Conservation (phyloP, 805 yeast genomes). For the baker's yeast (Saccharomyces cerevisiae) region DNA sequence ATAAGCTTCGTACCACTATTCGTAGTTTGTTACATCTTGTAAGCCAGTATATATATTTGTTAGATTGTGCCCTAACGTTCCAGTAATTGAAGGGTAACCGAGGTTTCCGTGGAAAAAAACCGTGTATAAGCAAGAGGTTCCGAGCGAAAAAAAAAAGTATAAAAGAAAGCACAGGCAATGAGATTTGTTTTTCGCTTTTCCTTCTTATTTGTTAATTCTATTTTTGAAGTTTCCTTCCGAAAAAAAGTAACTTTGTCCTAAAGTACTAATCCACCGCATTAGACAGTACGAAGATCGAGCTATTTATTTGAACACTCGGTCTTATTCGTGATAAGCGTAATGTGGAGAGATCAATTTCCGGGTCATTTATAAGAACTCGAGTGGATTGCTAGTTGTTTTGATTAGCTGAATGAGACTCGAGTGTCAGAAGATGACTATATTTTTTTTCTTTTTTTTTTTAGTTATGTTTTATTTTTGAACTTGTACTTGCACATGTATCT, state of each 20-base stretch:
- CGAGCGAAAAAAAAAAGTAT: neutral
- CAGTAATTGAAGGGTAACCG: neutral
- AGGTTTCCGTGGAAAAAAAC: neutral
- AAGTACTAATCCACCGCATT: constrained; percentile 49
- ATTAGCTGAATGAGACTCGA: constrained; percentile 23
- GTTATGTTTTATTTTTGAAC: neutral
- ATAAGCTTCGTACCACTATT: neutral
- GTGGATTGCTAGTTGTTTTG: constrained; percentile 19
- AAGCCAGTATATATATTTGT: neutral
- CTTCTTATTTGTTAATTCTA: constrained; percentile 11
- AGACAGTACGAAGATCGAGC: constrained; percentile 50
- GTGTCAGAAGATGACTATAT: constrained; percentile 32
- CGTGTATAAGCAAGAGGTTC: neutral
- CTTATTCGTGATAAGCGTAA: constrained; percentile 28
- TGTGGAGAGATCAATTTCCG: constrained; percentile 23
- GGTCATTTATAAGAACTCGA: constrained; percentile 29
- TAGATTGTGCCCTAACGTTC: neutral
- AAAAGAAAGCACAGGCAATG: neutral
- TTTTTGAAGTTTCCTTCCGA: constrained; percentile 15
- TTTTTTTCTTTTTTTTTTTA: neutral
- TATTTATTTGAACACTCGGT: constrained; percentile 11
- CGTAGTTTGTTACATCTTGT: neutral
- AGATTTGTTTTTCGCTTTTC: neutral
- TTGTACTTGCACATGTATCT: neutral
- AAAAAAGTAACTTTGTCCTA: constrained; percentile 50